These are phyloP conservation scores for Cajanus cajan DNA, from an alignment of 306 rosid species.

Conservation along the genomic window DNA sequence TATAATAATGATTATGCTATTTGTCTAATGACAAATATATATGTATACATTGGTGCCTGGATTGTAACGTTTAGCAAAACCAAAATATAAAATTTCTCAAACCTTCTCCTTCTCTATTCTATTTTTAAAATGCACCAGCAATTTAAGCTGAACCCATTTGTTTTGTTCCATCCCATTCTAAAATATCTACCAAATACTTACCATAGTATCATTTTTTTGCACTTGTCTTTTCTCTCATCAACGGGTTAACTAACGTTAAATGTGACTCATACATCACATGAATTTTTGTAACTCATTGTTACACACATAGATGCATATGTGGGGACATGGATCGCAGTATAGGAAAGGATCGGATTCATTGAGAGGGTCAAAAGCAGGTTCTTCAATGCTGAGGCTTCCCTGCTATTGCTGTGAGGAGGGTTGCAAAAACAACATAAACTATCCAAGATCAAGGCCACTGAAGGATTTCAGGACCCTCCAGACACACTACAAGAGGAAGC, in stretches of 20 bases:
- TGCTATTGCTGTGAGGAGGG: slow-evolving; percentile 83
- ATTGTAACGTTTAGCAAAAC: neutral
- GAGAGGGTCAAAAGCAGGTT: slow-evolving; percentile 59
- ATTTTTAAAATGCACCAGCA: neutral
- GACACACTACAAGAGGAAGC: slow-evolving; percentile 76
- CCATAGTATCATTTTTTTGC: neutral
- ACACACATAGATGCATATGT: slow-evolving; percentile 66
- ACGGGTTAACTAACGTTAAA: neutral
- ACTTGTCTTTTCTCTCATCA: neutral
- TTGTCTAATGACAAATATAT: neutral
- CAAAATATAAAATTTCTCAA: neutral
- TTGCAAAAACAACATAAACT: slow-evolving; percentile 63
- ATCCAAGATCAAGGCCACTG: slow-evolving; percentile 62
- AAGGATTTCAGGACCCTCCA: slow-evolving; percentile 79
- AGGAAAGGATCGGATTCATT: slow-evolving; percentile 70
- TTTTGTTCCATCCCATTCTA: neutral
- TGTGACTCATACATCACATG: neutral
- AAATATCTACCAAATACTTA: neutral
- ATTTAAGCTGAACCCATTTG: neutral
- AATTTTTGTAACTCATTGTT: neutral
- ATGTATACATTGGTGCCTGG: neutral
- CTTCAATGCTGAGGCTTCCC: slow-evolving; percentile 57
- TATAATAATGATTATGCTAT: neutral
- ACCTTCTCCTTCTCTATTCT: neutral
- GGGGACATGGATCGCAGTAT: slow-evolving; percentile 82